These are phyloP conservation scores for Juglanconis sp. DNA, from an alignment of 2,329 filamentous ascomycete genomes.

Conservation along the genomic window DNA sequence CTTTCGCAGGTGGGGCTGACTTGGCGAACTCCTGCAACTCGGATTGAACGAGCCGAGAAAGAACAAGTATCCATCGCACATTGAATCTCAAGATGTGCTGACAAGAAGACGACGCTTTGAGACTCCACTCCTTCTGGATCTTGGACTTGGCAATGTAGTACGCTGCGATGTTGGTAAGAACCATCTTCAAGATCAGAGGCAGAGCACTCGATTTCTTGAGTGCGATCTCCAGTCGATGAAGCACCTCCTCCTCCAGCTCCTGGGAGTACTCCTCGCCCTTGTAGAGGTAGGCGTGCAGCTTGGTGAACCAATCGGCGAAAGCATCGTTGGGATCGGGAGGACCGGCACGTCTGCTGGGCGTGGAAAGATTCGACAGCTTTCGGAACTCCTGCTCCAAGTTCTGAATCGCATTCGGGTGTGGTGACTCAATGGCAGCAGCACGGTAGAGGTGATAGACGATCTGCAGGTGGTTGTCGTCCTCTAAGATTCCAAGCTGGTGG, in stretches of 20 bases:
- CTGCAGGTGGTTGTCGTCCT: conserved; percentile 75
- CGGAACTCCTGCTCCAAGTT: conserved; percentile 81
- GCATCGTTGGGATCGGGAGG: conserved; percentile 57
- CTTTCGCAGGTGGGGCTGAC: conserved; percentile 42
- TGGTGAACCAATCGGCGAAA: conserved; percentile 77
- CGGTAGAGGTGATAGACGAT: conserved; percentile 89
- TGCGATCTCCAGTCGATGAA: conserved; percentile 71
- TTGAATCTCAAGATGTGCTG: conserved; percentile 75
- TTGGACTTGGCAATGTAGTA: conserved; percentile 67
- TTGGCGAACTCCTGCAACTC: conserved; percentile 56
- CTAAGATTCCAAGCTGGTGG: conserved; percentile 87
- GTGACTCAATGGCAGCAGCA: conserved; percentile 69
- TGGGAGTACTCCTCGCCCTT: conserved; percentile 71
- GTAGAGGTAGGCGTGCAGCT: conserved; percentile 81
- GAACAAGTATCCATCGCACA: conserved; percentile 68
- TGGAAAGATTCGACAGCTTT: conserved; percentile 40
- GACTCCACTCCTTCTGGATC: conserved; percentile 50
- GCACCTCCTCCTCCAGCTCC: conserved; percentile 81
- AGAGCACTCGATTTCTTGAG: conserved; percentile 67
- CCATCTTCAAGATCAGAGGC: conserved; percentile 70
- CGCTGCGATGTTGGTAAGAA: conserved; percentile 81
- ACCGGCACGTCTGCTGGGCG: conserved; percentile 29
- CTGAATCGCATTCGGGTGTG: conserved; percentile 68
- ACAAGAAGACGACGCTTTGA: conserved; percentile 44
- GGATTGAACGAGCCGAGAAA: conserved; percentile 68